Conservation (phyloP, 768 basidiomycete species). For the Tulasnella sp. region DNA sequence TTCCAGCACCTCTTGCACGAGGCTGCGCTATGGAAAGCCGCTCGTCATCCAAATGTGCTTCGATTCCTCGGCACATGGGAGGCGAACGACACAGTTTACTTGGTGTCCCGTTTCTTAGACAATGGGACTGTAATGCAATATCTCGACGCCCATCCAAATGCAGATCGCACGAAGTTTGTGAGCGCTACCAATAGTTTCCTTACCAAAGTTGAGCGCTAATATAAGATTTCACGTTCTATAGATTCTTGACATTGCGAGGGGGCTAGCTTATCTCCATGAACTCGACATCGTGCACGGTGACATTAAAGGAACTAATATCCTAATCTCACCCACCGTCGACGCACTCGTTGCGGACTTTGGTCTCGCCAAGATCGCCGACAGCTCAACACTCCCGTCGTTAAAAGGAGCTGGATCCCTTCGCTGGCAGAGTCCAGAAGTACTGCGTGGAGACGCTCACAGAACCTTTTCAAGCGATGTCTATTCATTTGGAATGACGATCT, state of each 20-base stretch:
- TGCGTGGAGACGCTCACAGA: not conserved
- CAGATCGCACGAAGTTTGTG: not conserved
- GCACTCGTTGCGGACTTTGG: not conserved
- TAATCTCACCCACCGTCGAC: not conserved
- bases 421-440: not conserved
- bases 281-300: not conserved
- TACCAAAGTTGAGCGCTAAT: no score
- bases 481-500: not conserved
- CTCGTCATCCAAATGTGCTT: not conserved
- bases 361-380: not conserved
- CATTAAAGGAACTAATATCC: not conserved
- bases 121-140: not conserved
- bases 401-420: not conserved
- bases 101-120: not conserved
- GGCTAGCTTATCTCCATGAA: not conserved
- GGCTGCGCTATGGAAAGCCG: constrained; percentile 3
- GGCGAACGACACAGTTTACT: not conserved
- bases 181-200: no score
- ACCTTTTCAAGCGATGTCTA: not conserved
- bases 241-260: not conserved
- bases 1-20: constrained; percentile 12
- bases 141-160: not conserved
- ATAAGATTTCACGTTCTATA: not conserved
- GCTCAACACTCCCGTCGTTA: not conserved
- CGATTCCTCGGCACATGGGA: not conserved